Percentiles rank a stretch among this genome's conserved stretches.
Evolutionary conservation across 768 basidiomycete genomes (phyloP).

Genomic region (Tubosaeta sp.): DNA sequence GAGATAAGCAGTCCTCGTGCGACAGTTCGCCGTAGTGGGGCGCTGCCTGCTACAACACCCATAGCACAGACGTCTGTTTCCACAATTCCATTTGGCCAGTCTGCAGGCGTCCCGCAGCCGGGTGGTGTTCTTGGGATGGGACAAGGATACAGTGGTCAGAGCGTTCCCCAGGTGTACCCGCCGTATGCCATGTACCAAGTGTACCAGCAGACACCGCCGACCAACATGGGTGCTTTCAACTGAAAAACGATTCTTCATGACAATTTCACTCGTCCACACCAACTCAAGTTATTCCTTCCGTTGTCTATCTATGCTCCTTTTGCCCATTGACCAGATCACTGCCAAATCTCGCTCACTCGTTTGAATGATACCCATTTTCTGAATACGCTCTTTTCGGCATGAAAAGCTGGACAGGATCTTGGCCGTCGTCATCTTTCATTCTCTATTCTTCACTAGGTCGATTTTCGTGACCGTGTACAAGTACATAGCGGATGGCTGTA

Average conservation of each 20-base stretch:
- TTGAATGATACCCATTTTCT: slow-evolving; percentile 28
- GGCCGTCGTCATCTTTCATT: slow-evolving; percentile 26
- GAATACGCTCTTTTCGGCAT: slow-evolving; percentile 16
- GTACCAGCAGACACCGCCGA: slow-evolving; percentile 73
- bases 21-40: slow-evolving; percentile 43
- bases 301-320: slow-evolving; percentile 31
- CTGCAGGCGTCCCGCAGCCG: slow-evolving; percentile 56
- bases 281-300: slow-evolving; percentile 32
- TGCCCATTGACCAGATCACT: slow-evolving; percentile 24
- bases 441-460: slow-evolving; percentile 32
- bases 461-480: slow-evolving; percentile 35
- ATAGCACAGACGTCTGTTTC: slow-evolving; percentile 28
- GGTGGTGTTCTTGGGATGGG: slow-evolving; percentile 59
- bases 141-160: slow-evolving; percentile 60
- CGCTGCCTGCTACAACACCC: slow-evolving; percentile 29
- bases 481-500: slow-evolving; percentile 38
- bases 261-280: slow-evolving; percentile 28
- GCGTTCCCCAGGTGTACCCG: slow-evolving; percentile 66
- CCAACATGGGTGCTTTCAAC: slow-evolving; percentile 73
- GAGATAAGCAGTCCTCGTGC: slow-evolving; percentile 49
- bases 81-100: slow-evolving; percentile 54
- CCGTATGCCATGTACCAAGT: slow-evolving; percentile 76
- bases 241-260: slow-evolving; percentile 46
- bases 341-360: slow-evolving; percentile 23
- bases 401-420: slow-evolving; percentile 24